Base-by-base conservation (phyloP, 495 filamentous ascomycete genomes). In the Penicillium angulare region DNA sequence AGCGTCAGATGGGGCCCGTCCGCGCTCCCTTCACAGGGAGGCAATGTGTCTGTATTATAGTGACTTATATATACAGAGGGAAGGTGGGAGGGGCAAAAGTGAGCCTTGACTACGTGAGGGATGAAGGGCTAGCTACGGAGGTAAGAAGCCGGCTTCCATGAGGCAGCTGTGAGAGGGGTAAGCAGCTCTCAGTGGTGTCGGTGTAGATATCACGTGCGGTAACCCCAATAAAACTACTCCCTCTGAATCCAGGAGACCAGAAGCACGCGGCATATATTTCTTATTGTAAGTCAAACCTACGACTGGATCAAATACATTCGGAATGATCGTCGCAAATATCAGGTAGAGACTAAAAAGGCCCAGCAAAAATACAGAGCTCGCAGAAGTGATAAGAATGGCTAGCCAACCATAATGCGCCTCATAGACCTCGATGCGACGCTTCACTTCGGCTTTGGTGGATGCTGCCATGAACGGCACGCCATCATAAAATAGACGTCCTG, bases 281-380 rank as follows among this genome's bases (percentile, higher is more conserved):
- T 57, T 57, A 12, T 31, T 27, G 22, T 57, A 57, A 7, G 54
- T 57, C 38, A 57, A 20, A 10, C 43, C 54, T 17, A 52, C 43
- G 3, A 57, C 54, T 9, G 54, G 49, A 26, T 57, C 54, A 36
- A 57, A 57, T 17, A 57, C 43, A 41, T 57, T 52, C 16, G 54
- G 54, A 18, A 48, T 48, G 18, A 52, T 39, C 6, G 54, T 57
- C 16, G 34, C 43, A 17, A 52, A 9, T n/a, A 48, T 23, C 5
- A 57, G 48, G 10, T 18, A 45, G 15, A 57, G 42, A 1, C 54
- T 48, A 3, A 46, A 22, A 12, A 52, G 13, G 7, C 49, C 54
- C 16, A 57, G 43, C 2, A 52, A 32, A 39, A 43, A 22, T 0
- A 35, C 49, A 48, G 43, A 52, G 18, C 6, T 12, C 26, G 12